Evolutionary conservation across 805 yeast genomes (phyloP), one percentile per base, ranked within the genome.

Genomic region (Yamadazyma sp.): DNA sequence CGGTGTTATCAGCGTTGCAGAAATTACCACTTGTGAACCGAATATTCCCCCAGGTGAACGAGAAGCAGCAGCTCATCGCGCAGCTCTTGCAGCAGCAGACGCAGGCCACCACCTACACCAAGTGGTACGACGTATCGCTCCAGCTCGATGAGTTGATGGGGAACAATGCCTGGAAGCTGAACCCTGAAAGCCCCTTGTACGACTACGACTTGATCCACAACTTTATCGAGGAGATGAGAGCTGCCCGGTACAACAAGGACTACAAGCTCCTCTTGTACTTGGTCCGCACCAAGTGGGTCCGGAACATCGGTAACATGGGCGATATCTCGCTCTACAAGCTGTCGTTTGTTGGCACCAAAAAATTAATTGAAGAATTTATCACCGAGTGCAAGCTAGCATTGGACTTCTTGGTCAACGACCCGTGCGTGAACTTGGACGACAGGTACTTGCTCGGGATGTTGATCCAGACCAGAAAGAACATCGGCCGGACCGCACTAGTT

Each of bases 401-500:
- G 19, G 57, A 61, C 4, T 64, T 55, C 24, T 57, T 77, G 45
- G 62, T 71, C 3, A 54, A 54, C 19, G 68, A 60, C 8, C 53
- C 54, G 5, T 58, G 64, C 10, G 70, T 62, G 10, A 59, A 67
- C 8, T 44, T 86, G 20, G 91, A 84, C 55, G 89, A 82, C 43
- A 59, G 77, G 9, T 81, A 84, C 50, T 68, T 86, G 11, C 64
- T 91, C 39, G 85, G 85, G 2, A 85, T 86, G 75, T 66, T 91
- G 22, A 77, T 84, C 26, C 95, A 91, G 55, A 86, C 97, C 0
- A 71, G 96, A 42, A 85, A 85, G 57, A 88, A 90, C 52, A 86
- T 86, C 35, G 99, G 99, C 0, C 72, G 96, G 38, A 90, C 98
- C 0, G 99, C 98, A 0, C 66, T 93, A 18, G 88, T 95, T n/a